phyloP scores from a whole-genome alignment of 192 early-diverging fungal species.

The Radiomyces spectabilis region DNA sequence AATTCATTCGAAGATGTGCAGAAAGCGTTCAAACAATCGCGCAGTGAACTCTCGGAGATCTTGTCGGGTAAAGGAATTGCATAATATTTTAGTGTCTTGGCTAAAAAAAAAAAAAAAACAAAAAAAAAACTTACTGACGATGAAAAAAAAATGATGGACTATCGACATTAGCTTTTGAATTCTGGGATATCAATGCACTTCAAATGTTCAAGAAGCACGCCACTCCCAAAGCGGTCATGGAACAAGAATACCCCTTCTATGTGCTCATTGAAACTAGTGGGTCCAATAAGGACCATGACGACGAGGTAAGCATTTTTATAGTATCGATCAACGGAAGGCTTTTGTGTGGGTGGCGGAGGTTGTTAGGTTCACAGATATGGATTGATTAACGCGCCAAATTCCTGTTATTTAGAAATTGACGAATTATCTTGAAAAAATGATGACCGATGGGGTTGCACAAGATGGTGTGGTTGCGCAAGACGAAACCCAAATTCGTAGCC shows the following conservation, averaged over 20 bases:
- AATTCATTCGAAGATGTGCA: slow-evolving; percentile 74
- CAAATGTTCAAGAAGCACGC: slow-evolving; percentile 72
- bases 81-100: neutral
- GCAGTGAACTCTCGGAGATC: slow-evolving; percentile 80
- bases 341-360: neutral
- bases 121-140: neutral
- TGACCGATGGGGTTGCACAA: slow-evolving; percentile 65
- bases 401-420: slow-evolving; percentile 57
- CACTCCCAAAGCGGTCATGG: slow-evolving; percentile 56
- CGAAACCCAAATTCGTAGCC: slow-evolving; percentile 62
- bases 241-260: slow-evolving; percentile 71
- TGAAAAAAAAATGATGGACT: neutral
- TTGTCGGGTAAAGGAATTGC: slow-evolving; percentile 48
- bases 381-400: no score
- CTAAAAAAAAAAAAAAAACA: neutral
- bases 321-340: neutral
- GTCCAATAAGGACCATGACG: slow-evolving; percentile 89
- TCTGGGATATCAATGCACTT: slow-evolving; percentile 79
- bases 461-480: slow-evolving; percentile 93
- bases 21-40: slow-evolving; percentile 68
- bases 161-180: slow-evolving; percentile 84
- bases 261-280: slow-evolving; percentile 93
- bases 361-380: no score
- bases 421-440: slow-evolving; percentile 65
- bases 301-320: slow-evolving; percentile 55